These are phyloP conservation scores for Mrakia frigida DNA, from an alignment of 768 basidiomycete species.

Conservation along the genomic window DNA sequence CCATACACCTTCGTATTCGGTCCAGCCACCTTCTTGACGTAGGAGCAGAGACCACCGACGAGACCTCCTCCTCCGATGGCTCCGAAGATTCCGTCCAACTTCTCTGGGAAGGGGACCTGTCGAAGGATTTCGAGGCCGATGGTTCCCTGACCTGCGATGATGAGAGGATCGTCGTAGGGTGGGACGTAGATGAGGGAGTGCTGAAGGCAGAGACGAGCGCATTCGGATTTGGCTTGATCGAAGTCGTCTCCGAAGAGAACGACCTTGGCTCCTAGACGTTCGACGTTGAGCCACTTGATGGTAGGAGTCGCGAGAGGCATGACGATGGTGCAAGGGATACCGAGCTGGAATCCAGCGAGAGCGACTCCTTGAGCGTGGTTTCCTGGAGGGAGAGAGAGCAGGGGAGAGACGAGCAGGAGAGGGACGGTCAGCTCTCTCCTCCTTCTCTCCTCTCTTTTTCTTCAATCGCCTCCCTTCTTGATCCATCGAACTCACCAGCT, in stretches of 20 bases:
- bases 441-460: neutral
- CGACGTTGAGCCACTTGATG: conserved; percentile 93
- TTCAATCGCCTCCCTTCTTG: neutral
- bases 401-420: neutral
- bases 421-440: neutral
- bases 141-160: conserved; percentile 96
- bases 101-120: conserved; percentile 64
- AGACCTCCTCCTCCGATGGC: conserved; percentile 94
- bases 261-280: conserved; percentile 91
- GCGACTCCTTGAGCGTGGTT: conserved; percentile 99
- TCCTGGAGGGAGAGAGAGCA: conserved; percentile 51
- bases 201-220: conserved; percentile 68
- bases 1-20: conserved; percentile 77
- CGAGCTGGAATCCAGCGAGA: conserved; percentile 78
- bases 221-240: conserved; percentile 93
- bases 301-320: conserved; percentile 93
- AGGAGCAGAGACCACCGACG: conserved; percentile 81
- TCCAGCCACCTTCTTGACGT: conserved; percentile 85
- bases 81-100: conserved; percentile 76
- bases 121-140: conserved; percentile 91
- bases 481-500: conserved; percentile 69
- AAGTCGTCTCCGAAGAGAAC: conserved; percentile 88
- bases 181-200: conserved; percentile 86
- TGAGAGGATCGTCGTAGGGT: conserved; percentile 92
- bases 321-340: conserved; percentile 95